A percentile compares a stretch with the other conserved stretches of the same genome.
Conservation (phyloP, 2,329 filamentous ascomycete genomes). For the Apiospora kogelbergensis region DNA sequence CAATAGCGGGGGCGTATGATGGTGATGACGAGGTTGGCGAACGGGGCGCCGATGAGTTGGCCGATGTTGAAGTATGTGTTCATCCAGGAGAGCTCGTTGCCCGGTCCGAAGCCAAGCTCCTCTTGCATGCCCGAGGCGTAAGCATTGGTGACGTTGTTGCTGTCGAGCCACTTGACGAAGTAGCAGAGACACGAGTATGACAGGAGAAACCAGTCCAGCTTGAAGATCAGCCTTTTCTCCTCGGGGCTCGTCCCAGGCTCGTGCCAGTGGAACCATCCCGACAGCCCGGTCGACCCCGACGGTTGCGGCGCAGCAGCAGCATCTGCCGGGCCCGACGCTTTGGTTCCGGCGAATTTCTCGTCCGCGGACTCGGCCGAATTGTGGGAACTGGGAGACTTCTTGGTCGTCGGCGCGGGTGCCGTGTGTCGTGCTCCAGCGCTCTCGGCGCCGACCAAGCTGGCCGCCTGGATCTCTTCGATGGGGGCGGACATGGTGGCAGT, state of each 20-base stretch:
- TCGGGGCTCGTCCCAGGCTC: conserved; percentile 38
- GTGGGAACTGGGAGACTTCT: background rate
- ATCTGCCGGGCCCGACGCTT: background rate
- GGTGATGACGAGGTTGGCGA: conserved; percentile 45
- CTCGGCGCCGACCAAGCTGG: background rate
- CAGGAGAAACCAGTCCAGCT: conserved; percentile 23
- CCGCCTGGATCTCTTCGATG: conserved; percentile 6
- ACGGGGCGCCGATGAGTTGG: conserved; percentile 43
- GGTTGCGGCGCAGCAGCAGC: background rate
- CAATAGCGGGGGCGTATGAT: conserved; percentile 42
- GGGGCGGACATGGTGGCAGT: background rate
- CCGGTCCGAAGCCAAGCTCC: conserved; percentile 41
- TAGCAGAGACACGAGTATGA: conserved; percentile 44
- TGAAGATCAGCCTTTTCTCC: conserved; percentile 44
- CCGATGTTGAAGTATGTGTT: conserved; percentile 48
- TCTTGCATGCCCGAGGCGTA: conserved; percentile 49
- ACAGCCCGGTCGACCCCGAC: background rate
- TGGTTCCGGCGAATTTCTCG: background rate
- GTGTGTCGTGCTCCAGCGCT: background rate
- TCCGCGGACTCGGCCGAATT: background rate
- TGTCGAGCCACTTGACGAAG: conserved; percentile 48
- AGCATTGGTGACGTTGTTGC: conserved; percentile 47
- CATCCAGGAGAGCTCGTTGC: conserved; percentile 44
- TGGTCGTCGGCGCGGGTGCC: background rate
- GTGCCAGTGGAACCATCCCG: conserved; percentile 41